Evolutionary conservation across 306 rosid species (phyloP).

Genomic region (Lathyrus aphaca): DNA sequence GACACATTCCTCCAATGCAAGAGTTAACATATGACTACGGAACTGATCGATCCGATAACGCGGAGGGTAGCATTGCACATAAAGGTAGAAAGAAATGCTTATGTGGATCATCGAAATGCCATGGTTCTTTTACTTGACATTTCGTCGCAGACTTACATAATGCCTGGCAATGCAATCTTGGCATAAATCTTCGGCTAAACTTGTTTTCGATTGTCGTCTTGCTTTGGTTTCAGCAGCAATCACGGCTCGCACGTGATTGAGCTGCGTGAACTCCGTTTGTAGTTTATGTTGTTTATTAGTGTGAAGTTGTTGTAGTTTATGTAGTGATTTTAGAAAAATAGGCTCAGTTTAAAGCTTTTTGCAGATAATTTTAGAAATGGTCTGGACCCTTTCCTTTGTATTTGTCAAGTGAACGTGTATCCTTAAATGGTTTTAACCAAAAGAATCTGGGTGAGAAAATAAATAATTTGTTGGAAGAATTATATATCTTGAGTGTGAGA

Average conservation of each 20-base stretch:
- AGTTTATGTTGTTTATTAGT: background rate
- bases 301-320: background rate
- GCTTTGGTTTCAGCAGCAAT: background rate
- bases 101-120: conserved; percentile 58
- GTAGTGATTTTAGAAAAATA: background rate
- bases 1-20: conserved; percentile 70
- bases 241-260: background rate
- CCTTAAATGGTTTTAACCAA: no score
- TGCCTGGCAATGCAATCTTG: conserved; percentile 37
- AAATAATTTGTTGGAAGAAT: no score
- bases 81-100: conserved; percentile 60
- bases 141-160: conserved; percentile 27
- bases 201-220: background rate
- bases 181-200: background rate
- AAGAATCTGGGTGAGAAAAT: no score
- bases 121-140: conserved; percentile 55
- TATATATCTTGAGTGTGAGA: no score
- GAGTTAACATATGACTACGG: conserved; percentile 80
- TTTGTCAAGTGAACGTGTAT: no score
- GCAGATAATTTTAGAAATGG: no score
- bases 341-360: no score
- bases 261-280: background rate
- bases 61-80: conserved; percentile 42
- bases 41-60: conserved; percentile 35
- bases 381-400: no score